Conservation (phyloP, 805 yeast genomes). For the Yarrowia sp. region DNA sequence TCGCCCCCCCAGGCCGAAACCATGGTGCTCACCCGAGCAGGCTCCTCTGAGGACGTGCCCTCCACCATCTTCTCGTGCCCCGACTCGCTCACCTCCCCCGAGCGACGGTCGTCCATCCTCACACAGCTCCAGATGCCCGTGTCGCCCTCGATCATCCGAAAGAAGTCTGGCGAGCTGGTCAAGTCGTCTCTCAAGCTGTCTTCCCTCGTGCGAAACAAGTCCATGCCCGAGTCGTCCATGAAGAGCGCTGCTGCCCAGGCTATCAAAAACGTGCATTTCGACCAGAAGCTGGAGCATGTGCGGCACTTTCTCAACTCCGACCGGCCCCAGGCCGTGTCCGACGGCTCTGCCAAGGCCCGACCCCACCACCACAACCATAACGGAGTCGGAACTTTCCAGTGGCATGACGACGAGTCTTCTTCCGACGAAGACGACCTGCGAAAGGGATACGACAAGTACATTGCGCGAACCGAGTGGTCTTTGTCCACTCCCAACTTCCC, state of each 20-base stretch:
- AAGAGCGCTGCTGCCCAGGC: slow-evolving; percentile 40
- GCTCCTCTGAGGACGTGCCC: slow-evolving; percentile 24
- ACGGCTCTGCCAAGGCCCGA: slow-evolving; percentile 56
- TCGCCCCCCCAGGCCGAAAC: background rate
- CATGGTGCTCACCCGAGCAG: background rate
- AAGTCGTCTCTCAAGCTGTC: slow-evolving; percentile 63
- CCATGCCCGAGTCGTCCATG: slow-evolving; percentile 40
- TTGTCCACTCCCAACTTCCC: slow-evolving; percentile 39
- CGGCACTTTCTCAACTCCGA: slow-evolving; percentile 71
- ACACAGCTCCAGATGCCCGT: slow-evolving; percentile 23
- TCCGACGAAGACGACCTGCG: slow-evolving; percentile 35
- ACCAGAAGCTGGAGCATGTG: slow-evolving; percentile 56
- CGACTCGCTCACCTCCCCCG: slow-evolving; percentile 14
- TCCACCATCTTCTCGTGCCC: slow-evolving; percentile 17
- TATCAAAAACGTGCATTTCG: slow-evolving; percentile 79
- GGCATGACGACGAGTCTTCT: slow-evolving; percentile 35
- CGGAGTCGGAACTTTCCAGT: slow-evolving; percentile 35
- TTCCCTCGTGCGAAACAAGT: slow-evolving; percentile 39
- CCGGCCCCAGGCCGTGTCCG: slow-evolving; percentile 73
- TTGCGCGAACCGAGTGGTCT: slow-evolving; percentile 36
- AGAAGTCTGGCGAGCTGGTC: slow-evolving; percentile 84
- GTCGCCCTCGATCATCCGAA: slow-evolving; percentile 55
- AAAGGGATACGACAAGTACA: slow-evolving; percentile 30
- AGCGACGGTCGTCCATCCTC: slow-evolving; percentile 19
- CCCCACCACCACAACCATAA: slow-evolving; percentile 38